These are phyloP conservation scores for Populus hybrid DNA, from an alignment of 441 rosid species.

Conservation along the genomic window DNA sequence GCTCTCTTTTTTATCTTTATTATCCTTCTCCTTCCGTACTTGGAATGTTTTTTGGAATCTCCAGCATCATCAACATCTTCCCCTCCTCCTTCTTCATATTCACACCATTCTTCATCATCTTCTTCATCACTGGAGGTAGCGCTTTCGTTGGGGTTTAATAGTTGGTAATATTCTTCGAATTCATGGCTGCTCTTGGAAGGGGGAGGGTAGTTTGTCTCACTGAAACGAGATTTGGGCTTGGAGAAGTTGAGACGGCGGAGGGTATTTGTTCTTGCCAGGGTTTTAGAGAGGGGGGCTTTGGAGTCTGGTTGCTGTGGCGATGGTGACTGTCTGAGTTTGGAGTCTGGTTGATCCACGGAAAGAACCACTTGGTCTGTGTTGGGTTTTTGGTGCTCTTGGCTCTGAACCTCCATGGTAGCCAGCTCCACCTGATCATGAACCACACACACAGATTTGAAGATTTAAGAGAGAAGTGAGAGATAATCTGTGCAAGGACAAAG, in stretches of 20 bases:
- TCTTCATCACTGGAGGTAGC: constrained; percentile 16
- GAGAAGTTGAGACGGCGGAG: constrained; percentile 21
- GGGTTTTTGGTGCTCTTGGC: constrained; percentile 6
- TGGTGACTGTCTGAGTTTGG: constrained; percentile 3
- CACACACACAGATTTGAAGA: background rate
- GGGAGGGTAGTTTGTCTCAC: constrained; percentile 14
- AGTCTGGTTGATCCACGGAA: constrained; percentile 19
- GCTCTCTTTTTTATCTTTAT: constrained; percentile 32
- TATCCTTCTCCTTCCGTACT: constrained; percentile 11
- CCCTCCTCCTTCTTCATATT: constrained; percentile 1
- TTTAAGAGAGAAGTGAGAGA: background rate
- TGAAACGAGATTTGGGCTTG: constrained; percentile 26
- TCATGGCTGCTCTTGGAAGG: constrained; percentile 12
- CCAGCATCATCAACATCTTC: constrained; percentile 5
- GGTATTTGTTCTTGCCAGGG: constrained; percentile 6
- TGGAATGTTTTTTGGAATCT: background rate
- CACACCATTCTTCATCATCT: constrained; percentile 32
- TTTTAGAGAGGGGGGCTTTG: background rate
- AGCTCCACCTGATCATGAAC: background rate
- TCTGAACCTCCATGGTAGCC: constrained; percentile 23
- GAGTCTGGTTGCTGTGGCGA: background rate
- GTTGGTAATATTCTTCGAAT: constrained; percentile 13
- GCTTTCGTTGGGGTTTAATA: constrained; percentile 7
- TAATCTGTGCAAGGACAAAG: too few relatives aligned
- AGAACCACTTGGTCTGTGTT: constrained; percentile 24